Percentiles rank a stretch among this genome's conserved stretches.
Evolutionary conservation across 768 basidiomycete species (phyloP).

Genomic region (Tricholoma hemisulphureum): DNA sequence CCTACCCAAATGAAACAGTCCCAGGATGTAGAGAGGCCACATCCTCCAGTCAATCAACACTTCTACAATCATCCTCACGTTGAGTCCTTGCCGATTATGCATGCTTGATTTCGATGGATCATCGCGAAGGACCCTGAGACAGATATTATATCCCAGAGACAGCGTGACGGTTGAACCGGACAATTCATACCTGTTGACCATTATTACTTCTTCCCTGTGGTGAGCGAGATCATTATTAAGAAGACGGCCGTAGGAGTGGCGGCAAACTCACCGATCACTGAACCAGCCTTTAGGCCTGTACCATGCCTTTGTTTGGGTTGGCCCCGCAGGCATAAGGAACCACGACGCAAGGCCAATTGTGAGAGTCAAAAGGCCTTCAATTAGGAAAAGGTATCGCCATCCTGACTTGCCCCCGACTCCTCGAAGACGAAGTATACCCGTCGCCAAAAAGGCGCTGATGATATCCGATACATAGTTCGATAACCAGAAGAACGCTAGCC

Average conservation of each 20-base stretch:
- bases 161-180: not conserved
- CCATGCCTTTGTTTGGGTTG: conserved; percentile 62
- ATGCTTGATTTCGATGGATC: conserved; percentile 67
- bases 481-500: conserved; percentile 71
- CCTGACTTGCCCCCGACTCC: conserved; percentile 53
- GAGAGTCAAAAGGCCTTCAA: conserved; percentile 52
- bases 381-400: conserved; percentile 59
- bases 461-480: conserved; percentile 56
- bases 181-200: conserved; percentile 48
- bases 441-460: conserved; percentile 60
- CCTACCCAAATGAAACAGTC: conserved; percentile 53
- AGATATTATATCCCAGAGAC: not conserved
- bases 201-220: conserved; percentile 56
- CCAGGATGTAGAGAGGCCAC: conserved; percentile 65
- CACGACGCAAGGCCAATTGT: conserved; percentile 50
- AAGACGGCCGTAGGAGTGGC: not conserved
- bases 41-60: conserved; percentile 58
- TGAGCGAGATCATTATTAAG: not conserved
- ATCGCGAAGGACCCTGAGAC: conserved; percentile 50
- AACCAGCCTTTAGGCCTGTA: conserved; percentile 67
- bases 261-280: conserved; percentile 44
- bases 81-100: conserved; percentile 70
- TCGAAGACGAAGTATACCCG: conserved; percentile 55
- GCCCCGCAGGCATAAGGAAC: conserved; percentile 59
- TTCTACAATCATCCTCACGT: conserved; percentile 44